phyloP scores from a whole-genome alignment of 208 protist genomes.

The Acanthamoeba triangularis region DNA sequence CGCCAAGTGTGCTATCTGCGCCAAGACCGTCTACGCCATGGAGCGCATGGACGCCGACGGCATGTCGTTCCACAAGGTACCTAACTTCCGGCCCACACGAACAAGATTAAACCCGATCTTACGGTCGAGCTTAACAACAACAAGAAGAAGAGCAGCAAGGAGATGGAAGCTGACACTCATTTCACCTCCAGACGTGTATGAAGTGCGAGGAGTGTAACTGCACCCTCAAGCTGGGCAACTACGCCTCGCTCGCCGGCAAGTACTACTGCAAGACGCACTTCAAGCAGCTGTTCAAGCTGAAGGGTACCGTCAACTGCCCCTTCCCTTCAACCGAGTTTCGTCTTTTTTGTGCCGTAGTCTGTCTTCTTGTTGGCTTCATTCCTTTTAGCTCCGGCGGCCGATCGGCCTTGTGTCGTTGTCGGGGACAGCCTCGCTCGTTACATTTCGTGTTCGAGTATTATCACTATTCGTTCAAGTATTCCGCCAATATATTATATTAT shows the following conservation, averaged over 20 bases:
- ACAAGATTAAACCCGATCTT: neutral
- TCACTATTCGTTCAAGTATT: no score
- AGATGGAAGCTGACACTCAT: neutral
- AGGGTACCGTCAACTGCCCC: neutral
- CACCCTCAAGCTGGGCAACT: constrained; percentile 83
- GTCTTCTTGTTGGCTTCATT: neutral
- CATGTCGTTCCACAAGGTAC: constrained; percentile 42
- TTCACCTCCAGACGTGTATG: constrained; percentile 72
- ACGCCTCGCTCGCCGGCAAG: constrained; percentile 84
- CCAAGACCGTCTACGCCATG: constrained; percentile 85
- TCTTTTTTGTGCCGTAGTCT: no score
- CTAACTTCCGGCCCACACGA: neutral
- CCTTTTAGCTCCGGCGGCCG: neutral
- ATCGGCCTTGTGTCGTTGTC: neutral
- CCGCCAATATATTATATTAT: no score
- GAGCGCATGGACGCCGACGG: constrained; percentile 72
- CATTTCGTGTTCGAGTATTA: no score
- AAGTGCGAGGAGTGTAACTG: constrained; percentile 85
- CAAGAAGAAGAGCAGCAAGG: neutral
- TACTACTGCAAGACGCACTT: constrained; percentile 66
- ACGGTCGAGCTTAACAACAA: neutral
- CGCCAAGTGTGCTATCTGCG: constrained; percentile 79
- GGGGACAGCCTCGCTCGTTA: no score
- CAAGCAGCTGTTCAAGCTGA: constrained; percentile 63
- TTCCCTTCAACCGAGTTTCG: neutral